phyloP scores from a whole-genome alignment of 2,329 filamentous ascomycete species.

The Thelonectria discophora region DNA sequence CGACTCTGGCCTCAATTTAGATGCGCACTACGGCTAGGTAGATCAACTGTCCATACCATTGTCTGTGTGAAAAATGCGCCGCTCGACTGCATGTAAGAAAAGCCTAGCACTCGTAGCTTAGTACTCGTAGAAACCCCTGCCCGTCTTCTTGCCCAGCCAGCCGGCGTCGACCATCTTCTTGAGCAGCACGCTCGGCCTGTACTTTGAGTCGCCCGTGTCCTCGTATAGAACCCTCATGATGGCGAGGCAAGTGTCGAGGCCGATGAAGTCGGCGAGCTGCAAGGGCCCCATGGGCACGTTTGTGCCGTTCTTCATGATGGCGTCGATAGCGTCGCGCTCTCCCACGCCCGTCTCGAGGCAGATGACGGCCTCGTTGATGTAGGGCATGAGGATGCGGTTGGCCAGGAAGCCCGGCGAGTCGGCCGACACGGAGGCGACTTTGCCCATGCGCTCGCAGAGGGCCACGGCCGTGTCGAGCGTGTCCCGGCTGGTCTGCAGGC shows the following conservation, averaged over 20 bases:
- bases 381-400: conserved; percentile 97
- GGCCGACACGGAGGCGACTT: conserved; percentile 85
- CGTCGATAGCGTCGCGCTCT: conserved; percentile 89
- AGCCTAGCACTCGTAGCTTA: conserved; percentile 53
- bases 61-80: neutral
- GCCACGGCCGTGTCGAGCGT: conserved; percentile 85
- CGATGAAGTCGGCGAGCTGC: conserved; percentile 95
- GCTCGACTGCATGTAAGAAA: neutral
- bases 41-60: neutral
- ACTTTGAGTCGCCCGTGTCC: conserved; percentile 96
- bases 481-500: conserved; percentile 84
- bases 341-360: conserved; percentile 95
- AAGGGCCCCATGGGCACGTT: conserved; percentile 98
- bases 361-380: conserved; percentile 98
- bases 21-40: neutral
- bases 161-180: conserved; percentile 97
- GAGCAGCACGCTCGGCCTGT: conserved; percentile 86
- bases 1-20: neutral
- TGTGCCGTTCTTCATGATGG: conserved; percentile 99
- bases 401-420: conserved; percentile 95
- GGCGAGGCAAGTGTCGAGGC: conserved; percentile 91
- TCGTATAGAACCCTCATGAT: conserved; percentile 96
- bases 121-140: conserved; percentile 96
- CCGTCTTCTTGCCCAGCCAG: conserved; percentile 97
- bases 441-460: conserved; percentile 93